These are phyloP conservation scores for Metschnikowia cerradonensis DNA, from an alignment of 805 yeast species.

Conservation along the genomic window DNA sequence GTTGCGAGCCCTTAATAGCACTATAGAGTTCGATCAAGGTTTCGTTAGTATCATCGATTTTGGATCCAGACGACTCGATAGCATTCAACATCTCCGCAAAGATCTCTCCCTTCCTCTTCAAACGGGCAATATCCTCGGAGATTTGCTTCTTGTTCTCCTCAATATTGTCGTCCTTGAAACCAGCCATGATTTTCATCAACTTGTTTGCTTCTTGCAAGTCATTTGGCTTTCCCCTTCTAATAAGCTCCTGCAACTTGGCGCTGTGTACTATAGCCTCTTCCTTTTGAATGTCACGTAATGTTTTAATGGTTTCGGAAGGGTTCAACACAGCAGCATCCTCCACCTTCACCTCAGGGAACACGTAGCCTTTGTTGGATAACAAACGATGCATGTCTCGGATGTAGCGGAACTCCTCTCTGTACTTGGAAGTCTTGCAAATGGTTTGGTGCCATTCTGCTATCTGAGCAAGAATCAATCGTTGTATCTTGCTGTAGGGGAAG, in stretches of 20 bases:
- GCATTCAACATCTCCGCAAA: conserved; percentile 79
- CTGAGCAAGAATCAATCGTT: conserved; percentile 78
- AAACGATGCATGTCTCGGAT: conserved; percentile 95
- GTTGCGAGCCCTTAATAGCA: conserved; percentile 78
- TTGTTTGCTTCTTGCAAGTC: conserved; percentile 95
- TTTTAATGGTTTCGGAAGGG: conserved; percentile 81
- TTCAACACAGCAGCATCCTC: conserved; percentile 92
- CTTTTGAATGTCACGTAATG: conserved; percentile 83
- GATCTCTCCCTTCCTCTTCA: conserved; percentile 80
- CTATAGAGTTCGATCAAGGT: conserved; percentile 75
- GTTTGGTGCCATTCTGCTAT: conserved; percentile 98
- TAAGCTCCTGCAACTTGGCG: conserved; percentile 92
- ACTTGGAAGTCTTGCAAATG: conserved; percentile 81
- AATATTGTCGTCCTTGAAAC: conserved; percentile 80
- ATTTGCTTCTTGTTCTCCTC: conserved; percentile 74
- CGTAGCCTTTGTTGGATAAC: conserved; percentile 83
- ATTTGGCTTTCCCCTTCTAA: conserved; percentile 91
- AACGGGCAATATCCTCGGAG: conserved; percentile 76
- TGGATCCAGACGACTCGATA: conserved; percentile 38
- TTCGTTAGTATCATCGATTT: conserved; percentile 52
- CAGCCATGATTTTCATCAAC: conserved; percentile 97
- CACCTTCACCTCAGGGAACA: conserved; percentile 84
- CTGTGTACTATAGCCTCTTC: conserved; percentile 92
- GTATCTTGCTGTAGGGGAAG: conserved; percentile 73
- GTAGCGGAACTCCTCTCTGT: conserved; percentile 87